Evolutionary conservation across 2,329 filamentous ascomycete species (phyloP).

Genomic region (Ilyonectria sp.): DNA sequence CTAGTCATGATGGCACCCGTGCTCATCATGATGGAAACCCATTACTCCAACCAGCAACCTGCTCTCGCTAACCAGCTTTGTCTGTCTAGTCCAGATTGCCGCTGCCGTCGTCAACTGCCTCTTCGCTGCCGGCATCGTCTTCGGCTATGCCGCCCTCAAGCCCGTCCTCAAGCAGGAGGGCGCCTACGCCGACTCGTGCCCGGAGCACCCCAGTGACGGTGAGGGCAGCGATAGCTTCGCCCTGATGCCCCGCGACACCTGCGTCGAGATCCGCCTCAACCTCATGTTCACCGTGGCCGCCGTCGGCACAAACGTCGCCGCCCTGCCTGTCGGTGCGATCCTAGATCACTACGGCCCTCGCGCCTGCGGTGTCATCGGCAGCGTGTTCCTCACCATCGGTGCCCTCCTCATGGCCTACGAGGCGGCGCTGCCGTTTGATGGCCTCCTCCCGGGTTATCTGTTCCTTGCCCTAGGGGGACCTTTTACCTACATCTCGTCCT

Average conservation of each 20-base stretch:
- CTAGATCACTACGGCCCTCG: constrained; percentile 87
- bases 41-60: background rate
- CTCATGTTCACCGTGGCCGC: constrained; percentile 94
- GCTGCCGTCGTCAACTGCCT: constrained; percentile 67
- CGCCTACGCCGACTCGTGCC: constrained; percentile 78
- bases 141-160: constrained; percentile 89
- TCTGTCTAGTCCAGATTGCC: constrained; percentile 47
- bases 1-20: background rate
- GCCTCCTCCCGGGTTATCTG: constrained; percentile 80
- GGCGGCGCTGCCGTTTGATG: constrained; percentile 78
- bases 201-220: constrained; percentile 36
- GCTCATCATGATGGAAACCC: constrained; percentile 23
- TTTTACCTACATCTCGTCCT: constrained; percentile 86
- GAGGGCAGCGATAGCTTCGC: constrained; percentile 31
- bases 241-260: constrained; percentile 52
- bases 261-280: constrained; percentile 76
- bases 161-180: constrained; percentile 82
- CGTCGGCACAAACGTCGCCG: constrained; percentile 89
- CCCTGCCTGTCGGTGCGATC: constrained; percentile 87
- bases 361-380: constrained; percentile 79
- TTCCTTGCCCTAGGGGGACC: constrained; percentile 84
- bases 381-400: constrained; percentile 78
- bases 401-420: constrained; percentile 77
- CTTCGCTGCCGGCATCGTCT: constrained; percentile 84
- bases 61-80: background rate